Percentiles rank a stretch among this genome's conserved stretches.
Conservation (phyloP, 2,329 filamentous ascomycete species). For the Penicillium sp. region DNA sequence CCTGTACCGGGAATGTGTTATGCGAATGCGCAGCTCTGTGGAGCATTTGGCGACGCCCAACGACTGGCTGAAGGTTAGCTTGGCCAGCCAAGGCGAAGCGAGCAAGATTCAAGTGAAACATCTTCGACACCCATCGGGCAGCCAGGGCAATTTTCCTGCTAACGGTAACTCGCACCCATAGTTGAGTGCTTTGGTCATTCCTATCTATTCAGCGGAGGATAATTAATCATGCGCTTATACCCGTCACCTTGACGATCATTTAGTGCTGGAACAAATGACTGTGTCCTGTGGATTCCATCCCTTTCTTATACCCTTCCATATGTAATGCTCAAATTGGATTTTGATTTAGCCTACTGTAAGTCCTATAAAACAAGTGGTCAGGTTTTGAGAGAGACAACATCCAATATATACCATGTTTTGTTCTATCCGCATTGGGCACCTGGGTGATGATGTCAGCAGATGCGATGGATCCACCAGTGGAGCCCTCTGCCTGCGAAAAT, state of each 20-base stretch:
- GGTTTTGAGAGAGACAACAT: no score
- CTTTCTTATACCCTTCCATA: background rate
- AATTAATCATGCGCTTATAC: background rate
- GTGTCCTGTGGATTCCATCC: background rate
- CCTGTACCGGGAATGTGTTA: conserved; percentile 17
- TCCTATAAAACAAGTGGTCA: no score
- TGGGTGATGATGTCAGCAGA: conserved; percentile 7
- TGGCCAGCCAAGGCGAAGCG: conserved; percentile 17
- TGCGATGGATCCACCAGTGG: background rate
- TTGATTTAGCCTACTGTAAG: no score
- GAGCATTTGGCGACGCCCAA: conserved; percentile 11
- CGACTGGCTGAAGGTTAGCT: conserved; percentile 20
- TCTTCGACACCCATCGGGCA: background rate
- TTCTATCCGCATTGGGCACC: conserved; percentile 1
- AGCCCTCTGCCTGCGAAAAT: conserved; percentile 23
- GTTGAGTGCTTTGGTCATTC: background rate
- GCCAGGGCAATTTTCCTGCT: background rate
- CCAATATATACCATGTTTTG: background rate
- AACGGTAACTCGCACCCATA: background rate
- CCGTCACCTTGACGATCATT: background rate
- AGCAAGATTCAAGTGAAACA: background rate
- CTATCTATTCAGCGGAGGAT: background rate
- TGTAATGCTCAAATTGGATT: no score
- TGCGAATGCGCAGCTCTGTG: conserved; percentile 21
- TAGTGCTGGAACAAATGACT: background rate